Base-by-base conservation (phyloP, 2,329 filamentous ascomycete genomes). In the Phialophora tarda region DNA sequence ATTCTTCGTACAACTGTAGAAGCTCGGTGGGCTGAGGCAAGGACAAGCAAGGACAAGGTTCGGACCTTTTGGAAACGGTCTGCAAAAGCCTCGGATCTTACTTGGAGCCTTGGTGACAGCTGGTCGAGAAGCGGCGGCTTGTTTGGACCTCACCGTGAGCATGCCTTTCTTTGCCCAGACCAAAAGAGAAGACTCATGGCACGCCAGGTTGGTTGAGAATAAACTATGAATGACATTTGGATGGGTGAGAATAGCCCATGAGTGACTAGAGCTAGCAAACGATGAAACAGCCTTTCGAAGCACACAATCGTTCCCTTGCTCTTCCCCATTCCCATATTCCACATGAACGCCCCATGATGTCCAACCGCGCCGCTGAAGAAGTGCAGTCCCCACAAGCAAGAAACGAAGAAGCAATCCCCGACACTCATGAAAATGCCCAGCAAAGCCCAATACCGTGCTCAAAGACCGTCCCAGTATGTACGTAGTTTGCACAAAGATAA, bases 341-440 rank as follows among this genome's bases (percentile, higher is more conserved):
- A 30, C 53, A 55, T 34, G 24, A 55, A 55, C 53, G 28, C 48
- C 48, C 38, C 10, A 12, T 51, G 21, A 51, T 51, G 24, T 51
- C 48, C 21, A 44, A 44, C 38, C 38, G 14, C 38, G n/a, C 38
- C 38, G 17, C 38, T 44, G 38, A 44, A n/a, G 14, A n/a, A 44
- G 38, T 44, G 38, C 38, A 44, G 14, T 44, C 17, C 38, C 48
- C 21, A 24, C 17, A 47, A 64, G 30, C 55, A 38, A 14, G 48
- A 26, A 17, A 62, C 17, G 38, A 26, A n/a, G 24, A 53, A 38
- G 24, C 17, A 38, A 55, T 53, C 53, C 44, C 64, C 23, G 62
- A 70, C 65, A 57, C 65, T 62, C 63, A 61, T 70, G 65, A 61
- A 68, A 68, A 70, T 70, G 68, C 68, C 58, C 62, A 59, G 61